Base-by-base conservation (phyloP, 1,139 yeast genomes). In the Suhomyces bokatorum region DNA sequence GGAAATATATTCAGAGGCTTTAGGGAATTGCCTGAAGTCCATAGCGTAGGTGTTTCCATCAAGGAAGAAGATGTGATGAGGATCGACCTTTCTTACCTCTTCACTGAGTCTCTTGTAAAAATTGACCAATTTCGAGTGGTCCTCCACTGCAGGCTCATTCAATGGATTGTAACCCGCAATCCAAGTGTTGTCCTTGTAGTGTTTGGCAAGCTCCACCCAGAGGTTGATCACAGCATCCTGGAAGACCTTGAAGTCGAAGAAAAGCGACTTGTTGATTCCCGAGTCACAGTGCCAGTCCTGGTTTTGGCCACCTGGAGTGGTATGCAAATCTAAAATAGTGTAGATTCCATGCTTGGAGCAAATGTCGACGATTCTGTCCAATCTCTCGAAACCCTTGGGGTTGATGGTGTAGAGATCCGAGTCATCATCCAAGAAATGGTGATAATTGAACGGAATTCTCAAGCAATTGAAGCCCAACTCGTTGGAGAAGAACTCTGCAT, bases 221-320 rank as follows among this genome's bases (percentile, higher is more conserved):
- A 74, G 65, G 45, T 71, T 62, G 42, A 70, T 60, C 20, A 68
- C 59, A 13, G 64, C 64, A 47, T 73, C 77, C 55, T 73, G 78
- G 57, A 73, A 70, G 15, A 69, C 60, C 49, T 66, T 67, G 58
- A 71, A 74, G 27, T 70, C 73, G 76, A 78, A 74, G 55, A 74
- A 73, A 29, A 70, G 48, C 2, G 78, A 64, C 53, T 67, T 63
- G 57, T 73, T 76, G 47, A 68, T 60, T 6, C 67, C 69, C 3
- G 74, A 65, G 56, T 74, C 79, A 36, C 67, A 56, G 52, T 74
- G 79, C 79, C 78, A 74, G 54, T 71, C 78, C 55, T 73, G 78
- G 53, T 71, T 73, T 55, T 73, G 78, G 15, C 78, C 78, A 22
- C 78, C 78, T 10, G 78, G 78, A 22, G 62, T 66, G 10, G 78